A percentile compares a stretch with the other conserved stretches of the same genome.
These are phyloP conservation scores for Thermothelomyces thermophilus DNA, from an alignment of 2,329 filamentous ascomycete species.

Conservation along the genomic window DNA sequence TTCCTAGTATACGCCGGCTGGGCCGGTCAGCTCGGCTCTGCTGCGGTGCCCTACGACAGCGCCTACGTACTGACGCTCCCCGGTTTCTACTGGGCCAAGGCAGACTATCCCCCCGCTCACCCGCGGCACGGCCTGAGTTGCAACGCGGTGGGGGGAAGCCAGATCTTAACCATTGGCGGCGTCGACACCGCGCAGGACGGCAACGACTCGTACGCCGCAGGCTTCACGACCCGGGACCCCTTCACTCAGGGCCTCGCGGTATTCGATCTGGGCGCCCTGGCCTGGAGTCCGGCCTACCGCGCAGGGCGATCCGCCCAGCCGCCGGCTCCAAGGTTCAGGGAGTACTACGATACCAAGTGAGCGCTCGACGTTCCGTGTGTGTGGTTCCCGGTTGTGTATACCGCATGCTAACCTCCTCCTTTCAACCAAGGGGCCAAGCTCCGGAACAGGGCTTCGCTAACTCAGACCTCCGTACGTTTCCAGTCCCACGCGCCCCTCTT, in stretches of 20 bases:
- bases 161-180: conserved; percentile 35
- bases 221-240: conserved; percentile 19
- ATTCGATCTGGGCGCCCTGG: conserved; percentile 20
- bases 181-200: conserved; percentile 17
- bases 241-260: conserved; percentile 20
- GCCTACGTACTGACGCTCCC: conserved; percentile 24
- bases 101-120: conserved; percentile 17
- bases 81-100: conserved; percentile 24
- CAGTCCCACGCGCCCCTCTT: neutral
- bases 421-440: neutral
- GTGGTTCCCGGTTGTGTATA: neutral
- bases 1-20: conserved; percentile 25
- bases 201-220: conserved; percentile 7
- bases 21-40: conserved; percentile 17
- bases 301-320: conserved; percentile 13
- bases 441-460: neutral
- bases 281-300: conserved; percentile 13
- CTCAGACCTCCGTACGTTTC: neutral
- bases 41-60: conserved; percentile 19
- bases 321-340: conserved; percentile 11
- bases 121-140: conserved; percentile 23
- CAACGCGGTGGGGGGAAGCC: conserved; percentile 31
- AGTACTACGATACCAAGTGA: conserved; percentile 21
- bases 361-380: neutral
- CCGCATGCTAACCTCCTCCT: neutral